phyloP scores from a whole-genome alignment of 192 early-diverging fungal species.

The Diversispora epigaea region DNA sequence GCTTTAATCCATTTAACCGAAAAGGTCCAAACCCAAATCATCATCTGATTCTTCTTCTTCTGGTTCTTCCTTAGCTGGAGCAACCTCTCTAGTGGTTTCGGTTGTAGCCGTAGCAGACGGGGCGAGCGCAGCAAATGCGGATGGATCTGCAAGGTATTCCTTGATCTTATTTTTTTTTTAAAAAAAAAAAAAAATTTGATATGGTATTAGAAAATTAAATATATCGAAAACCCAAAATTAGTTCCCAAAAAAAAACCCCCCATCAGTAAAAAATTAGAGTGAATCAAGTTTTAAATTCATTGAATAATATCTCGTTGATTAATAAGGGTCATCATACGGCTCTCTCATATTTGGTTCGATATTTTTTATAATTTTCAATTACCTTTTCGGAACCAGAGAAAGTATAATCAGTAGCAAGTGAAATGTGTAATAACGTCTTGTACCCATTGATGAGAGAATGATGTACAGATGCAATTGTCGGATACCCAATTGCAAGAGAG shows the following conservation, averaged over 20 bases:
- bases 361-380: conserved; percentile 18
- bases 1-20: conserved; percentile 59
- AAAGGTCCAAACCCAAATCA: conserved; percentile 92
- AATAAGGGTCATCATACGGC: neutral
- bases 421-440: conserved; percentile 94
- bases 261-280: conserved; percentile 60
- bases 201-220: conserved; percentile 1
- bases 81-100: conserved; percentile 54
- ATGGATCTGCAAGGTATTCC: conserved; percentile 91
- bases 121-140: conserved; percentile 74
- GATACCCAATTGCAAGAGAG: conserved; percentile 78
- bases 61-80: conserved; percentile 54
- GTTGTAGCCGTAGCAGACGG: conserved; percentile 55
- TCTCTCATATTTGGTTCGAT: conserved; percentile 27
- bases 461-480: conserved; percentile 84
- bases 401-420: conserved; percentile 86
- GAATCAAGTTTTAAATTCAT: conserved; percentile 50
- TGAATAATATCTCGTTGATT: conserved; percentile 35
- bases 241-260: too few relatives aligned
- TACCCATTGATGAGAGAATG: conserved; percentile 96
- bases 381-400: conserved; percentile 85
- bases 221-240: conserved; percentile 12
- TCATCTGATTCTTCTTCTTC: conserved; percentile 84
- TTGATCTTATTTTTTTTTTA: conserved; percentile 70
- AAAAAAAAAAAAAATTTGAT: conserved; percentile 20